These are phyloP conservation scores for Penicillium glabrum DNA, from an alignment of 2,329 filamentous ascomycete genomes.

Conservation along the genomic window DNA sequence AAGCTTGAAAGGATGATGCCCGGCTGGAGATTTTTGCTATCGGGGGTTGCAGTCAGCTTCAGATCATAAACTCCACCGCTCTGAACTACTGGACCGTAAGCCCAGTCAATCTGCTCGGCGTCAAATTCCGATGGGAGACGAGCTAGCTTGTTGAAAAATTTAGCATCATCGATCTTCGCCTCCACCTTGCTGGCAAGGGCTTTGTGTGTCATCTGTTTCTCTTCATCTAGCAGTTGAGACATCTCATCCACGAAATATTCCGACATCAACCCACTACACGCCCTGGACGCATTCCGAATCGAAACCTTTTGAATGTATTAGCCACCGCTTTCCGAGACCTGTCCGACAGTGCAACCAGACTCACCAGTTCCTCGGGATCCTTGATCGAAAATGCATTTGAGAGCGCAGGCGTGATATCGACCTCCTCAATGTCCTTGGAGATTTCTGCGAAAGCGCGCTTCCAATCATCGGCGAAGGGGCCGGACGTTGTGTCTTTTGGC, in stretches of 20 bases:
- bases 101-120: constrained; percentile 87
- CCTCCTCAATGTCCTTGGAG: constrained; percentile 82
- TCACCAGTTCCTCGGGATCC: constrained; percentile 83
- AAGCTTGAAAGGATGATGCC: constrained; percentile 92
- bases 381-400: constrained; percentile 90
- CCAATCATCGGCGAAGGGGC: constrained; percentile 96
- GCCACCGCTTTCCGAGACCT: neutral
- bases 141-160: constrained; percentile 83
- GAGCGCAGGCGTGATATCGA: constrained; percentile 79
- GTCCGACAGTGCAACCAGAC: constrained; percentile 19
- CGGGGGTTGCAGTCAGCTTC: constrained; percentile 73
- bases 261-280: constrained; percentile 90
- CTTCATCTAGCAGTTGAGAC: constrained; percentile 91
- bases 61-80: constrained; percentile 95
- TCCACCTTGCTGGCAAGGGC: constrained; percentile 83
- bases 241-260: constrained; percentile 98
- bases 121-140: constrained; percentile 89
- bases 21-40: constrained; percentile 80
- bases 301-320: constrained; percentile 57
- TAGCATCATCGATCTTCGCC: constrained; percentile 85
- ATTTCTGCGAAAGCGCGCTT: constrained; percentile 76
- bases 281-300: constrained; percentile 91
- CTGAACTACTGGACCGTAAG: constrained; percentile 84
- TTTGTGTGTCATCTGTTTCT: constrained; percentile 95
- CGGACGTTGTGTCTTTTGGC: constrained; percentile 77